These are phyloP conservation scores for Globisporangium cederbergense DNA, from an alignment of 352 stramenopile genomes.

Conservation along the genomic window DNA sequence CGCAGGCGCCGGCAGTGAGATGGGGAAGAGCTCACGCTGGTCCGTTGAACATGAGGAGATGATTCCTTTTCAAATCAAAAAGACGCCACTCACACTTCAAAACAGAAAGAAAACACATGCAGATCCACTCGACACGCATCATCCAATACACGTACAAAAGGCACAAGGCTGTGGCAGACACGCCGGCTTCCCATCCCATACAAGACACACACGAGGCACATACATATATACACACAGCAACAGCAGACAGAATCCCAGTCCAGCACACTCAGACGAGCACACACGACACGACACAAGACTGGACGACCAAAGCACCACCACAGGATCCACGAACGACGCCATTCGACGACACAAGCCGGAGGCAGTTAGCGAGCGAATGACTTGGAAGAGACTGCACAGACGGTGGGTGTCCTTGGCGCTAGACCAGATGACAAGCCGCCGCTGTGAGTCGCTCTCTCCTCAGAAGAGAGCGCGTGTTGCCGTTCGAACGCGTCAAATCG, in stretches of 20 bases:
- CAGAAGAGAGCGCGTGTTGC: constrained; percentile 5
- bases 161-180: constrained; percentile 3
- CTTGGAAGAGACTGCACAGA: neutral
- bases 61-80: constrained; percentile 1
- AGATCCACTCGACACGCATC: constrained; percentile 2
- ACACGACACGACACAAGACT: neutral
- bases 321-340: neutral
- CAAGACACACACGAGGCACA: constrained; percentile 1
- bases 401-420: neutral
- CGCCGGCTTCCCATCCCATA: constrained; percentile 9
- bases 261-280: neutral
- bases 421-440: constrained; percentile 3
- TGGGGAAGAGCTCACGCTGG: neutral
- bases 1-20: neutral
- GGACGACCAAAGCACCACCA: neutral
- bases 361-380: constrained; percentile 3
- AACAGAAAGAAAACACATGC: constrained; percentile 13
- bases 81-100: constrained; percentile 19
- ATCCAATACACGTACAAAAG: constrained; percentile 14
- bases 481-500: constrained; percentile 1
- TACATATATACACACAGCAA: constrained; percentile 9
- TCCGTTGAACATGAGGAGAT: neutral
- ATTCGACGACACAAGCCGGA: neutral
- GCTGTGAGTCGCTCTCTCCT: constrained; percentile 8
- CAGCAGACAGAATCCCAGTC: constrained; percentile 1